phyloP scores from a whole-genome alignment of 1,284 basidiomycete species.

The Melampsora larici-populina region DNA sequence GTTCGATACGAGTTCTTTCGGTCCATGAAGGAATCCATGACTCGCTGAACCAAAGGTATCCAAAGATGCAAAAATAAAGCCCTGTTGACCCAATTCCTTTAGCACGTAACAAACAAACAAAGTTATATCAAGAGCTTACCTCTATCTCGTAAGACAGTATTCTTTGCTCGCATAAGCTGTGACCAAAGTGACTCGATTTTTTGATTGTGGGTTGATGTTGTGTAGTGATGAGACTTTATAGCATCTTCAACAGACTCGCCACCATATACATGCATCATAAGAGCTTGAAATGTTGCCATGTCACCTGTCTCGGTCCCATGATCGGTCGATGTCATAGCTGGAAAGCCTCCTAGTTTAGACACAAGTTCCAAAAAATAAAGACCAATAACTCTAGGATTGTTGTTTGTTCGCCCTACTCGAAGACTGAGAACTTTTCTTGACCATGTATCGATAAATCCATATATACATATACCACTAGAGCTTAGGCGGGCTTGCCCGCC shows the following conservation, averaged over 20 bases:
- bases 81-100: not conserved
- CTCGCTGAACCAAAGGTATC: not conserved
- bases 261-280: not conserved
- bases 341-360: not conserved
- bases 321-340: not conserved
- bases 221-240: not conserved
- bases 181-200: too few relatives aligned
- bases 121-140: not conserved
- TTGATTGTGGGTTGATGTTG: too few relatives aligned
- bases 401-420: too few relatives aligned
- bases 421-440: not conserved
- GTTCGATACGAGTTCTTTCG: not conserved
- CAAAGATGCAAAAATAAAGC: too few relatives aligned
- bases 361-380: not conserved
- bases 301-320: too few relatives aligned
- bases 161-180: too few relatives aligned
- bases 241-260: not conserved
- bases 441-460: constrained; percentile 14
- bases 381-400: too few relatives aligned
- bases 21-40: not conserved
- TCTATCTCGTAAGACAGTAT: not conserved
- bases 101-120: not conserved
- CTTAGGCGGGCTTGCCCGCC: too few relatives aligned
- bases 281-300: not conserved
- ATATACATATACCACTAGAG: constrained; percentile 15